Evolutionary conservation across 75 land plant species (phyloP).

Genomic region (Ceratopteris richardii): DNA sequence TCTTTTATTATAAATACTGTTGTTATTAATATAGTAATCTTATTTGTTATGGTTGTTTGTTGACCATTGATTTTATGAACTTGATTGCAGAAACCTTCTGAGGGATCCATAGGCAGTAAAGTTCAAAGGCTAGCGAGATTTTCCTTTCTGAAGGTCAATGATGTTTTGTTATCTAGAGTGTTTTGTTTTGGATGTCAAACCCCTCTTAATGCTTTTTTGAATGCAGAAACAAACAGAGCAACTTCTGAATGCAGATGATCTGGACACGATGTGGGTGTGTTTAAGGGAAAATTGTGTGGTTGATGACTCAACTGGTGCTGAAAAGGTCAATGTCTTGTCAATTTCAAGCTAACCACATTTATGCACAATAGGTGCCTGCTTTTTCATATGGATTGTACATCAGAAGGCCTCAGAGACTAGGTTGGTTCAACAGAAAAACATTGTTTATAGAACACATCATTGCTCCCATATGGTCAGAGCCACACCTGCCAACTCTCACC

Average conservation of each 20-base stretch:
- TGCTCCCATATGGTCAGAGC: too few relatives aligned
- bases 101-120: constrained; percentile 79
- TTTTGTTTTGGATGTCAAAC: background rate
- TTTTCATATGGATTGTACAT: too few relatives aligned
- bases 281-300: constrained; percentile 93
- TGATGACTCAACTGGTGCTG: constrained; percentile 89
- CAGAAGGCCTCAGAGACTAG: too few relatives aligned
- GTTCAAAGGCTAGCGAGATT: constrained; percentile 86
- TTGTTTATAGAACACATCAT: too few relatives aligned
- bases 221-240: constrained; percentile 96
- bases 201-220: too few relatives aligned
- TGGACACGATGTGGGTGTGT: constrained; percentile 97
- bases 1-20: constrained; percentile 5
- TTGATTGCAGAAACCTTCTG: constrained; percentile 87
- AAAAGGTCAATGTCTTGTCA: constrained; percentile 52
- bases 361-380: too few relatives aligned
- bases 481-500: too few relatives aligned
- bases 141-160: constrained; percentile 77
- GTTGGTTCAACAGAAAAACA: too few relatives aligned
- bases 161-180: background rate
- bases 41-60: too few relatives aligned
- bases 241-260: constrained; percentile 91
- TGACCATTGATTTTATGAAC: too few relatives aligned
- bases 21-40: background rate
- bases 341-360: background rate